phyloP scores from a whole-genome alignment of 768 basidiomycete species.

The Tylopilus subfusipes region DNA sequence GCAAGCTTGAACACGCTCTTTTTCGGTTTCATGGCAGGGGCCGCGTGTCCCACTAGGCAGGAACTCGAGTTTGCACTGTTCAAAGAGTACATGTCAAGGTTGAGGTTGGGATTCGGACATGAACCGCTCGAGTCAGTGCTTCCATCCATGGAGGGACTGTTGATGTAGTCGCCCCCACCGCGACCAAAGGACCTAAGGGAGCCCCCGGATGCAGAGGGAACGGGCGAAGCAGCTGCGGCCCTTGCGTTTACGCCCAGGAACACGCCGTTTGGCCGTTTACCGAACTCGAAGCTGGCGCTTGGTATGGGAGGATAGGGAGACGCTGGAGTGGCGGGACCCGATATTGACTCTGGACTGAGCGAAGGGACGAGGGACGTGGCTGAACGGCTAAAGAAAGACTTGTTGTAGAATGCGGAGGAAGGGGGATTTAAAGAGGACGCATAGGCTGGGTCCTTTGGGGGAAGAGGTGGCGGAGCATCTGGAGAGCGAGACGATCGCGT shows the following conservation, averaged over 20 bases:
- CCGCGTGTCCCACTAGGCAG: conserved; percentile 7
- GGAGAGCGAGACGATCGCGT: not conserved
- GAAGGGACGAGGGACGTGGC: conserved; percentile 47
- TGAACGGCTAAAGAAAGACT: conserved; percentile 40
- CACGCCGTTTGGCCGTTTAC: not conserved
- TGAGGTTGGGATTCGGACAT: conserved; percentile 4
- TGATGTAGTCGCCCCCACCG: conserved; percentile 7
- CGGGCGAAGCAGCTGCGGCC: conserved; percentile 12
- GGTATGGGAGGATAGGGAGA: conserved; percentile 9
- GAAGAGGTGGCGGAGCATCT: conserved; percentile 41
- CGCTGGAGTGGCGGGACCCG: conserved; percentile 21
- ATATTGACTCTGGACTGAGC: conserved; percentile 17
- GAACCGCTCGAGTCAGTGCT: conserved; percentile 28
- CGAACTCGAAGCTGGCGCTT: not conserved
- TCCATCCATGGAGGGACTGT: conserved; percentile 21
- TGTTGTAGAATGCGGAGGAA: conserved; percentile 22
- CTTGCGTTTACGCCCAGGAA: conserved; percentile 2
- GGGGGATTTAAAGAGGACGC: conserved; percentile 17
- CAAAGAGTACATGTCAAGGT: conserved; percentile 10
- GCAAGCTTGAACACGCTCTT: conserved; percentile 37
- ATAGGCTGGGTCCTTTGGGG: conserved; percentile 58
- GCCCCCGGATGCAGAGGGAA: conserved; percentile 15
- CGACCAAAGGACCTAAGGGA: conserved; percentile 18
- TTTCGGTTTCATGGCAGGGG: conserved; percentile 18
- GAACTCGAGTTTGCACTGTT: conserved; percentile 18